A percentile compares a stretch with the other conserved stretches of the same genome.
Conservation (phyloP, 345 rosid genomes). For the Linum usitatissimum region DNA sequence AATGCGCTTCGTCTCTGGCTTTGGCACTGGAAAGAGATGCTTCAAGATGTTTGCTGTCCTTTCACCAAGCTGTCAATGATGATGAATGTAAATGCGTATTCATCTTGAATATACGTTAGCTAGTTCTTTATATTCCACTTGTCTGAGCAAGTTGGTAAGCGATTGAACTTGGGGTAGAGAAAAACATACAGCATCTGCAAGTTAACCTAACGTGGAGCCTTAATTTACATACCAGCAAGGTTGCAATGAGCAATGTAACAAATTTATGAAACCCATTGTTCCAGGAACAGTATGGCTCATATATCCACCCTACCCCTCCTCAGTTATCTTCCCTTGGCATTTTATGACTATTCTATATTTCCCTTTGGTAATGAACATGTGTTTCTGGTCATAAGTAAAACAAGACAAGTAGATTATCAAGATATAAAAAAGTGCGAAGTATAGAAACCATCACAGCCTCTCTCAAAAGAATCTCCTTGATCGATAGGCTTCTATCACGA, state of each 20-base stretch:
- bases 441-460: background rate
- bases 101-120: background rate
- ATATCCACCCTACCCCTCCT: background rate
- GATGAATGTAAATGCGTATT: background rate
- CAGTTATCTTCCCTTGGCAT: background rate
- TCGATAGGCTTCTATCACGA: background rate
- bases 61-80: slow-evolving; percentile 52
- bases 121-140: too few relatives aligned
- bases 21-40: slow-evolving; percentile 87
- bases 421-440: background rate
- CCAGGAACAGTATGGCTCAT: background rate
- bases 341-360: background rate
- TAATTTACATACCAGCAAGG: background rate
- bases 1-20: slow-evolving; percentile 62
- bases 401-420: background rate
- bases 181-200: background rate
- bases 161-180: background rate
- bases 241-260: background rate
- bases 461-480: background rate
- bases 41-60: slow-evolving; percentile 68
- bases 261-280: background rate
- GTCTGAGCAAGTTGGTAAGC: background rate
- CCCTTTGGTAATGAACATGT: background rate
- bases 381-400: background rate
- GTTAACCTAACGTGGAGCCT: background rate